Conservation (phyloP, 495 filamentous ascomycete genomes). For the Niebla homalea region DNA sequence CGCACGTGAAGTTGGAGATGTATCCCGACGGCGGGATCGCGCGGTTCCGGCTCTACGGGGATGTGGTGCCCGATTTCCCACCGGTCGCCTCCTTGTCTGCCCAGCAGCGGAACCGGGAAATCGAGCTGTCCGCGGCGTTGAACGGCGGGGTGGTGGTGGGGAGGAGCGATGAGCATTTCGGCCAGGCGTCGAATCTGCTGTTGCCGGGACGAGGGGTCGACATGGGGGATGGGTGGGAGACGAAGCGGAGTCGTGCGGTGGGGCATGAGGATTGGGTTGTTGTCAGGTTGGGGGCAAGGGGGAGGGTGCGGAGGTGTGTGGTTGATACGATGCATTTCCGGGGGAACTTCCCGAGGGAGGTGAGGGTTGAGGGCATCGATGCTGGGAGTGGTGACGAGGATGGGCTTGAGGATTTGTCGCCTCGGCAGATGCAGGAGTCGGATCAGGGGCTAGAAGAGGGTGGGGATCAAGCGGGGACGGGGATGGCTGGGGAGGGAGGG, state of each 20-base stretch:
- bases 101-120: conserved; percentile 41
- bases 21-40: conserved; percentile 93
- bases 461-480: conserved; percentile 45
- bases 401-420: conserved; percentile 48
- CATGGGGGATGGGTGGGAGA: conserved; percentile 96
- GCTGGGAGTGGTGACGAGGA: conserved; percentile 42
- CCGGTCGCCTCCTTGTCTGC: conserved; percentile 20
- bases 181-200: conserved; percentile 68
- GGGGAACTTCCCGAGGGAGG: conserved; percentile 75
- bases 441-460: conserved; percentile 74
- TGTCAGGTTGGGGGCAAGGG: conserved; percentile 59
- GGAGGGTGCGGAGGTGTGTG: conserved; percentile 55
- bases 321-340: conserved; percentile 85
- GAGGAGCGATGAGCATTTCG: conserved; percentile 80
- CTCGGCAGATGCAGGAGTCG: conserved; percentile 42
- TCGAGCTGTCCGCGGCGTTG: conserved; percentile 73
- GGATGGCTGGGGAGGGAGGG: conserved; percentile 32
- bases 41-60: conserved; percentile 66
- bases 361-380: conserved; percentile 47
- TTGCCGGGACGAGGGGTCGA: conserved; percentile 76
- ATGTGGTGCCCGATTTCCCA: conserved; percentile 55
- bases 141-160: conserved; percentile 65
- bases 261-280: conserved; percentile 82
- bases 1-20: conserved; percentile 78
- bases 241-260: conserved; percentile 58